Evolutionary conservation across 371 early-diverging fungal genomes (phyloP).

Genomic region (Lichtheimia hyalospora): DNA sequence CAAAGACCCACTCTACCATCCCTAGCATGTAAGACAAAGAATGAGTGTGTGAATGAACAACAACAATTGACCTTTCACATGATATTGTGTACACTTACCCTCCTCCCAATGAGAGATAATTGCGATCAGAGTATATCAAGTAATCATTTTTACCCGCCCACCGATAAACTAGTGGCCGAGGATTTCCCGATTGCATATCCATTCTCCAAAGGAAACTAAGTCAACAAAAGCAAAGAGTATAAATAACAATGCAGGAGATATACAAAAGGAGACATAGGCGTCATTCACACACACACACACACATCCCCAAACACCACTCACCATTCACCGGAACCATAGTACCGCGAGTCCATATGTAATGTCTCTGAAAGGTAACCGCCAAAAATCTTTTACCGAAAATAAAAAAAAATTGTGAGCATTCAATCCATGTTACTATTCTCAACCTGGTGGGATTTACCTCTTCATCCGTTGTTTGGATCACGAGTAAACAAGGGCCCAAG

Average conservation of each 20-base stretch:
- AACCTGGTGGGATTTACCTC: constrained; percentile 40
- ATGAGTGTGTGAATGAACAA: not conserved
- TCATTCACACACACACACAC: too few species aligned
- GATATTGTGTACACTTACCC: constrained; percentile 14
- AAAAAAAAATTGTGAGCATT: too few species aligned
- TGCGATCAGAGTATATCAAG: constrained; percentile 28
- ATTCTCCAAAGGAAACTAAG: constrained; percentile 34
- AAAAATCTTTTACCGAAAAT: constrained; percentile 19
- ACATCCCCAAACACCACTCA: constrained; percentile 10
- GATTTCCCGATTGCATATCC: constrained; percentile 5
- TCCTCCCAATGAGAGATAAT: constrained; percentile 33
- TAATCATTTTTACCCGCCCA: constrained; percentile 39
- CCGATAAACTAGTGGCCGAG: constrained; percentile 19
- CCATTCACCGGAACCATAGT: constrained; percentile 51
- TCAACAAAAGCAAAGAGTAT: not conserved
- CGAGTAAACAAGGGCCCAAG: constrained; percentile 31
- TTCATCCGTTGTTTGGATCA: constrained; percentile 34
- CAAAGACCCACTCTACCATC: constrained; percentile 38
- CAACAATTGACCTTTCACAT: not conserved
- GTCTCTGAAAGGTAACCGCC: constrained; percentile 43
- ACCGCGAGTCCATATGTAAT: constrained; percentile 20
- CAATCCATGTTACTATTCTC: too few species aligned
- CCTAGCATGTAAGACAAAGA: constrained; percentile 9
- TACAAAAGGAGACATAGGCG: too few species aligned
- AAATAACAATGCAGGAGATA: too few species aligned